Conservation (phyloP, 306 rosid genomes). For the Sesbania bispinosa region DNA sequence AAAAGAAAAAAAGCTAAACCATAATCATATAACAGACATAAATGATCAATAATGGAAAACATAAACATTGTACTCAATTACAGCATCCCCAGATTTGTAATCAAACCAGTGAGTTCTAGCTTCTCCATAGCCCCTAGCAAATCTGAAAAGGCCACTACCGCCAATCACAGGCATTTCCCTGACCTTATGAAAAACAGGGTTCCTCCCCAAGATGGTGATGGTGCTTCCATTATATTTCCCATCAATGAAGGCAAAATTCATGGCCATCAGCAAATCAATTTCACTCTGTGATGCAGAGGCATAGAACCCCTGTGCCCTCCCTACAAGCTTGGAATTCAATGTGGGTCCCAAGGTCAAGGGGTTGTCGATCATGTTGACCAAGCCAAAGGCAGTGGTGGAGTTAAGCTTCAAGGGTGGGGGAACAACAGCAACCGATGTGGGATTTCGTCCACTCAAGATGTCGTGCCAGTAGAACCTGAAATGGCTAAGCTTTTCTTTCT, state of each 20-base stretch:
- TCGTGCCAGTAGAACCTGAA: slow-evolving; percentile 64
- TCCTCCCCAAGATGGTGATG: slow-evolving; percentile 49
- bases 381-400: slow-evolving; percentile 29
- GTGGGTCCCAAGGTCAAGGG: slow-evolving; percentile 38
- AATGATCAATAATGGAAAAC: not conserved
- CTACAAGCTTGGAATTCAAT: slow-evolving; percentile 31
- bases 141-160: slow-evolving; percentile 65
- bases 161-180: slow-evolving; percentile 75
- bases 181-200: slow-evolving; percentile 23
- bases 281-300: slow-evolving; percentile 42
- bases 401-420: not conserved
- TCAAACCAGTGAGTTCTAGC: slow-evolving; percentile 21
- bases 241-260: slow-evolving; percentile 51
- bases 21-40: no score
- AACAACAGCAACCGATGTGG: slow-evolving; percentile 24
- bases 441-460: slow-evolving; percentile 1
- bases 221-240: slow-evolving; percentile 69
- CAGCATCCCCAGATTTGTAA: slow-evolving; percentile 32
- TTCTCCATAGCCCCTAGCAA: slow-evolving; percentile 56
- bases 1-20: not conserved
- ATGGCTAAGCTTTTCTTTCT: slow-evolving; percentile 46
- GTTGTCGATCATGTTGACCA: slow-evolving; percentile 25
- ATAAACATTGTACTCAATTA: slow-evolving; percentile 47
- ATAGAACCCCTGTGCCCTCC: slow-evolving; percentile 50
- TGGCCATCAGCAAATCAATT: slow-evolving; percentile 35